Base-by-base conservation (phyloP, 306 rosid species). In the Morella rubra region DNA sequence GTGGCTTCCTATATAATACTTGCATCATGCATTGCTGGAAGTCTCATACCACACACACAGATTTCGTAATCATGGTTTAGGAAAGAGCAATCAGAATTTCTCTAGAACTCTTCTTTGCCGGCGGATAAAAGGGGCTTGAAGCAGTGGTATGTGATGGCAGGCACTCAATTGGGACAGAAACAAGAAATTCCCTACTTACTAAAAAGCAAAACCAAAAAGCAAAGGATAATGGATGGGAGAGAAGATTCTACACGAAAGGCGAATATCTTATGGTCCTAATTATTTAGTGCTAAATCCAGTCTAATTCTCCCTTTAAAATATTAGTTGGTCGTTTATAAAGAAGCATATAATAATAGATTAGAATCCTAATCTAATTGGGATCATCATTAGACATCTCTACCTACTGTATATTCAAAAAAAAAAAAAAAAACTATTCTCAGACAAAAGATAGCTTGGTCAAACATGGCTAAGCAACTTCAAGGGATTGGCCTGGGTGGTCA, bases 141-240 rank as follows among this genome's bases (percentile, higher is more conserved):
- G 71, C 50, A 42, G 47, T 41, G 71, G 71, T 27, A 22, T 73
- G 37, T 76, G 62, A 82, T 79, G 78, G 77, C 82, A 54, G 79
- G 72, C 46, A 65, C 54, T 75, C 45, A 69, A 59, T 64, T 60
- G 50, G 85, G 88, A 79, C 82, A 85, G 53, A 84, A 81, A 58
- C 14, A 45, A 69, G 47, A 61, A 76, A 71, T 61, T 72, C 75
- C 60, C 44, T 72, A 62, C 13, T 68, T 59, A 27, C 1, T 27
- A 1, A 52, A 80, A 78, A 73, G 69, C 70, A 42, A 80, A 66
- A 49, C 78, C 71, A 81, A 80, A 56, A 88, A 65, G 78, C 50
- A 75, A 52, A 59, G 76, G 82, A 86, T 77, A 79, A 85, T 81
- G 58, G 86, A 79, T 53, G 83, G 77, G 74, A 75, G 77, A 52